These are phyloP conservation scores for Cyberlindnera xylosilytica DNA, from an alignment of 805 yeast species.

Conservation along the genomic window DNA sequence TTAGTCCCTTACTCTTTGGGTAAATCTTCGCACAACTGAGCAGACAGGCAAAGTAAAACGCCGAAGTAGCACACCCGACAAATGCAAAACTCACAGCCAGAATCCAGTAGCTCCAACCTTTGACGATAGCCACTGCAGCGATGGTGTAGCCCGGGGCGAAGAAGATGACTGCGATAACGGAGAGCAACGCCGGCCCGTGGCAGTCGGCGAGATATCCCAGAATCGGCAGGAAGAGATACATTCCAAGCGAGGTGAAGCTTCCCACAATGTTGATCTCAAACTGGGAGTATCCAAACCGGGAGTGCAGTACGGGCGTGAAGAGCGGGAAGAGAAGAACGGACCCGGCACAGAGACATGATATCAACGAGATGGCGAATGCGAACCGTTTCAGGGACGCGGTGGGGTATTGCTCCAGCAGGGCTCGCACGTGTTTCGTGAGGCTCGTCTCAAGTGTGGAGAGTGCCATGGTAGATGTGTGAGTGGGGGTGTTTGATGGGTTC, in stretches of 20 bases:
- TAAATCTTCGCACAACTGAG: slow-evolving; percentile 84
- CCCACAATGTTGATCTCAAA: slow-evolving; percentile 71
- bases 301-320: slow-evolving; percentile 67
- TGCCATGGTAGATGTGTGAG: slow-evolving; percentile 18
- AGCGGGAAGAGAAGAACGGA: slow-evolving; percentile 80
- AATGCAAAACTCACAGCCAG: slow-evolving; percentile 51
- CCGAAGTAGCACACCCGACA: slow-evolving; percentile 71
- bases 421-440: slow-evolving; percentile 44
- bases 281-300: slow-evolving; percentile 57
- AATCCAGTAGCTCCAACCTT: slow-evolving; percentile 28
- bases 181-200: slow-evolving; percentile 77
- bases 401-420: slow-evolving; percentile 40
- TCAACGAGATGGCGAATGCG: slow-evolving; percentile 56
- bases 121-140: slow-evolving; percentile 37
- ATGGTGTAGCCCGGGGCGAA: slow-evolving; percentile 68
- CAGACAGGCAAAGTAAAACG: slow-evolving; percentile 67
- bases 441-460: slow-evolving; percentile 34
- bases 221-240: slow-evolving; percentile 80
- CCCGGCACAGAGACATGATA: slow-evolving; percentile 74
- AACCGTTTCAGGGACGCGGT: slow-evolving; percentile 37
- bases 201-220: slow-evolving; percentile 80
- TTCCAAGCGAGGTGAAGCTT: slow-evolving; percentile 70
- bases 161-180: slow-evolving; percentile 54
- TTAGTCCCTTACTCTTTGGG: slow-evolving; percentile 70
- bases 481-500: not conserved